phyloP scores from a whole-genome alignment of 352 stramenopile genomes.

The Blastocystis sp. region DNA sequence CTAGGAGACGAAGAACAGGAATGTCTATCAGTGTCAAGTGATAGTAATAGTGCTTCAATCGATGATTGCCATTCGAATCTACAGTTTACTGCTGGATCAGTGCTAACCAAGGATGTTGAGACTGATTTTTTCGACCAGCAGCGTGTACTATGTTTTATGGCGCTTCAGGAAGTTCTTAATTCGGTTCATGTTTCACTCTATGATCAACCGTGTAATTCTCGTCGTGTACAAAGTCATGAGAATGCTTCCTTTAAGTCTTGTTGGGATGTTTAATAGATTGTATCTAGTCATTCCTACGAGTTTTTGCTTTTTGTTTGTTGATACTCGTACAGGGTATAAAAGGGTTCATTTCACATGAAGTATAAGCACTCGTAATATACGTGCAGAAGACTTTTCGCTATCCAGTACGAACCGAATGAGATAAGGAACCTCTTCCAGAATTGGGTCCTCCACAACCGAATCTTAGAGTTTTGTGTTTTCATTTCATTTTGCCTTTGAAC shows the following conservation, averaged over 20 bases:
- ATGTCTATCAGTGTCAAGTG: slow-evolving; percentile 15
- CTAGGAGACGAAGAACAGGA: background rate
- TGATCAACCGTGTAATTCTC: background rate
- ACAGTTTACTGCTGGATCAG: slow-evolving; percentile 3
- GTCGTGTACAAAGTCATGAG: background rate
- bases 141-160: too few relatives aligned
- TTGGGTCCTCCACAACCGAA: too few relatives aligned
- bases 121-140: too few relatives aligned
- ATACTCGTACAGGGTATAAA: background rate
- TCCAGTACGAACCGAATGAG: too few relatives aligned
- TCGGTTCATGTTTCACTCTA: slow-evolving; percentile 13
- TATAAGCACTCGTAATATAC: background rate
- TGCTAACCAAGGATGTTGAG: too few relatives aligned
- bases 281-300: background rate
- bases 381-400: background rate
- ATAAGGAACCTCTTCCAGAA: too few relatives aligned
- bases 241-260: slow-evolving; percentile 11
- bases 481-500: background rate
- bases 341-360: background rate
- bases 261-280: slow-evolving; percentile 14
- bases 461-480: too few relatives aligned
- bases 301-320: slow-evolving; percentile 12
- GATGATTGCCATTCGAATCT: background rate
- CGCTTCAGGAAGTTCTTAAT: background rate
- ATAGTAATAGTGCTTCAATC: background rate